phyloP scores from a whole-genome alignment of 495 filamentous ascomycete genomes.

The Penicillium soppii region DNA sequence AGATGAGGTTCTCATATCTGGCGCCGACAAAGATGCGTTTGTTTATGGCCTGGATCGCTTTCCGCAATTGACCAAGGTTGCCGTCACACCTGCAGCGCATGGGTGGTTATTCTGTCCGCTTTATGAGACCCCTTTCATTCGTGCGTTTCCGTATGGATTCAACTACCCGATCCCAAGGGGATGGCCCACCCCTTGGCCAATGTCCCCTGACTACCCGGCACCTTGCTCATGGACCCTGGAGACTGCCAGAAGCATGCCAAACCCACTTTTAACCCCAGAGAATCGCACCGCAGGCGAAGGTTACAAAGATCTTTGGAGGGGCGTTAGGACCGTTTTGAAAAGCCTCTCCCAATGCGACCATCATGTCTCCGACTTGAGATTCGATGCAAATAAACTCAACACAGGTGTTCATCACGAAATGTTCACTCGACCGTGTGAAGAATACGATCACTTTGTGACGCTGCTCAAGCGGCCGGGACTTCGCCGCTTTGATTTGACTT shows the following conservation, averaged over 20 bases:
- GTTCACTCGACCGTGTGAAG: slow-evolving; percentile 9
- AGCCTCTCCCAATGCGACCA: slow-evolving; percentile 11
- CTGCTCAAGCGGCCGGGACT: slow-evolving; percentile 12
- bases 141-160: slow-evolving; percentile 26
- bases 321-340: slow-evolving; percentile 18
- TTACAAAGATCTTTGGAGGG: slow-evolving; percentile 19
- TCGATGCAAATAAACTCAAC: slow-evolving; percentile 16
- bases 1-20: slow-evolving; percentile 14
- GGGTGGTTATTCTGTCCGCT: slow-evolving; percentile 26
- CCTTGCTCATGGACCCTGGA: slow-evolving; percentile 14
- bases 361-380: slow-evolving; percentile 17
- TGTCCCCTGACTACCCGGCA: neutral
- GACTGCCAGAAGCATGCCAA: too few species aligned
- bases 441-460: slow-evolving; percentile 10
- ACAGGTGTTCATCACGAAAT: slow-evolving; percentile 16
- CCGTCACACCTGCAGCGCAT: slow-evolving; percentile 30
- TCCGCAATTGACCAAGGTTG: slow-evolving; percentile 20
- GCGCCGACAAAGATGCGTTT: slow-evolving; percentile 20
- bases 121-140: slow-evolving; percentile 35
- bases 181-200: slow-evolving; percentile 21
- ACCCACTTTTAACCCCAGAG: too few species aligned
- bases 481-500: slow-evolving; percentile 12
- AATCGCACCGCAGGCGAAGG: slow-evolving; percentile 6
- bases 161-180: slow-evolving; percentile 32
- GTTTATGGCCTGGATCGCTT: slow-evolving; percentile 25